Percentiles rank a stretch among this genome's conserved stretches.
These are phyloP conservation scores for Corniculantispora saksenae DNA, from an alignment of 2,329 filamentous ascomycete genomes.

Conservation along the genomic window DNA sequence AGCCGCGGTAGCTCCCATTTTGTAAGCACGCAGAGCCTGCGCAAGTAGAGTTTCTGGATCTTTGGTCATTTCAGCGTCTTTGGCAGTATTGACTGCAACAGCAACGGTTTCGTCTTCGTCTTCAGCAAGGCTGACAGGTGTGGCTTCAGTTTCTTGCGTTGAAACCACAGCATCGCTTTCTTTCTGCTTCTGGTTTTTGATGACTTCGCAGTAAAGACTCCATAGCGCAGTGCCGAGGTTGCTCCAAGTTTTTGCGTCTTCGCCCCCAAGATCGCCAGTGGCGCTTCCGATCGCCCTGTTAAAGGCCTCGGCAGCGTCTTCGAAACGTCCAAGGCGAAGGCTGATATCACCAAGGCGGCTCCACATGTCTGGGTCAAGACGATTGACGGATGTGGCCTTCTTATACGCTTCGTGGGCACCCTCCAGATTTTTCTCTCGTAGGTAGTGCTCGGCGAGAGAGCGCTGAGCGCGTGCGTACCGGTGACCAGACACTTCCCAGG, in stretches of 20 bases:
- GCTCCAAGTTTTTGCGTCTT: slow-evolving; percentile 90
- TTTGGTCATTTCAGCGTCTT: slow-evolving; percentile 23
- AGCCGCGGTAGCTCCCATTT: slow-evolving; percentile 80
- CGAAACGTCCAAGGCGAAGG: slow-evolving; percentile 74
- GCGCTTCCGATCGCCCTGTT: slow-evolving; percentile 71
- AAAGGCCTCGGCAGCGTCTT: slow-evolving; percentile 81
- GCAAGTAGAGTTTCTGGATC: slow-evolving; percentile 64
- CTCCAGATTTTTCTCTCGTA: slow-evolving; percentile 64
- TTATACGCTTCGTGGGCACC: slow-evolving; percentile 77
- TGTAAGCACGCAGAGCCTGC: slow-evolving; percentile 82
- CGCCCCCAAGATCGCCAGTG: slow-evolving; percentile 68
- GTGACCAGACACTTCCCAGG: slow-evolving; percentile 81
- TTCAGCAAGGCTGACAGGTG: slow-evolving; percentile 22
- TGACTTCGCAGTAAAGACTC: slow-evolving; percentile 61
- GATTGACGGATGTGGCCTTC: slow-evolving; percentile 75
- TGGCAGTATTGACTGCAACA: slow-evolving; percentile 33
- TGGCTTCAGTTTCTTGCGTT: neutral
- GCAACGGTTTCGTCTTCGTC: slow-evolving; percentile 22
- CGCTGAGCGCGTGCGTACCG: slow-evolving; percentile 86
- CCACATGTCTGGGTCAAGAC: slow-evolving; percentile 83
- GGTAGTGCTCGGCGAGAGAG: slow-evolving; percentile 78
- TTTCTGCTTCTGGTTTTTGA: slow-evolving; percentile 39
- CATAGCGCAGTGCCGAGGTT: slow-evolving; percentile 86
- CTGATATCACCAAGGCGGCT: slow-evolving; percentile 86
- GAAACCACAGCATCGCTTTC: slow-evolving; percentile 22